Percentiles rank a stretch among this genome's conserved stretches.
phyloP scores from a whole-genome alignment of 176 grass and related monocot species.

The Hordeum marinum region DNA sequence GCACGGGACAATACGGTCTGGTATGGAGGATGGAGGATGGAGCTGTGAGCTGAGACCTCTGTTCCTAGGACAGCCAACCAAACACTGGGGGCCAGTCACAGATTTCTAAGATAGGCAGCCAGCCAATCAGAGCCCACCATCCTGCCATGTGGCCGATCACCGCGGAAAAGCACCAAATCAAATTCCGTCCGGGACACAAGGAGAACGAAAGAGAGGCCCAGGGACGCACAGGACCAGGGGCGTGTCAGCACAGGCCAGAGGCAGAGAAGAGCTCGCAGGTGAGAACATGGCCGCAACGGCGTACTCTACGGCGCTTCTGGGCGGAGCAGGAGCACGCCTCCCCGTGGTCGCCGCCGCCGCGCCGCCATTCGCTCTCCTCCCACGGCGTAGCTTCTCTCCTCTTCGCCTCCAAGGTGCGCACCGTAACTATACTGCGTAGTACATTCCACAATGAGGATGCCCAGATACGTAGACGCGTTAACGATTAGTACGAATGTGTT shows the following conservation, averaged over 20 bases:
- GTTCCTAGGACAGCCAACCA: not conserved
- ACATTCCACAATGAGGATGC: no score
- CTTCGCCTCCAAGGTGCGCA: conserved; percentile 29
- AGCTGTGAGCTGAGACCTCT: not conserved
- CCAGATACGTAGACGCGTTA: not conserved
- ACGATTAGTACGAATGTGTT: not conserved
- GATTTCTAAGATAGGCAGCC: conserved; percentile 51
- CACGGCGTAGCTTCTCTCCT: conserved; percentile 15
- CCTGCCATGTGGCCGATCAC: conserved; percentile 30
- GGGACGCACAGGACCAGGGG: not conserved
- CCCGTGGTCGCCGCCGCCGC: not conserved
- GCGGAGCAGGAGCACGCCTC: conserved; percentile 43
- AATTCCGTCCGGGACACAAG: not conserved
- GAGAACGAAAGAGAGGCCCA: conserved; percentile 8
- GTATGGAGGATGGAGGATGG: no score
- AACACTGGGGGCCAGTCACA: not conserved
- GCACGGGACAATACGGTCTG: no score
- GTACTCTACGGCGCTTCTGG: conserved; percentile 58
- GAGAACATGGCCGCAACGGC: conserved; percentile 42
- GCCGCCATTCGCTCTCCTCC: conserved; percentile 19
- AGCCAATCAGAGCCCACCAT: conserved; percentile 40
- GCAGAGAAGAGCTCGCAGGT: not conserved
- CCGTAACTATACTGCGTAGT: no score
- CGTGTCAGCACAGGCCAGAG: not conserved
- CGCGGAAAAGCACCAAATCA: not conserved